Base-by-base conservation (phyloP, 208 protist species). In the Crithidia mellificae region DNA sequence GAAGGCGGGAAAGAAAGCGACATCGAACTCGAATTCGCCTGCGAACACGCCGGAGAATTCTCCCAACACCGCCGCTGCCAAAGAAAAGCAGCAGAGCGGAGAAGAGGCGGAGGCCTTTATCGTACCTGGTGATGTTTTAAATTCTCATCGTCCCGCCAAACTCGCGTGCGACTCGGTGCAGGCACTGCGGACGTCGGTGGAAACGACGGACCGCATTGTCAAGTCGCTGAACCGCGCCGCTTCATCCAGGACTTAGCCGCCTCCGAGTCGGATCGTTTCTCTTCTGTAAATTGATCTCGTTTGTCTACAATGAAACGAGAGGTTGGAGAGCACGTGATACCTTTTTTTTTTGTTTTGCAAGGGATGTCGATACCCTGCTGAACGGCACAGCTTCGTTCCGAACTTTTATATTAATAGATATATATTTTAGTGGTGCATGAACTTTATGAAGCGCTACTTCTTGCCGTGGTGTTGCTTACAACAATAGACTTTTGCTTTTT, bases 161-260 rank as follows among this genome's bases (percentile, higher is more conserved):
- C 25, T 58, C 25, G 50, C 41, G 4, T 76, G 59, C 49, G 70
- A 76, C 51, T 59, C 63, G 14, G 54, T 76, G 63, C 34, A 29
- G 43, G 54, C 70, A 15, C 49, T 76, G 55, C 70, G 70, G 14
- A 47, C 27, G 0, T 76, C 70, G 1, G 63, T 47, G 19, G 41
- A 56, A 56, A 56, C 43, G 22, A 66, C 70, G 38, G 63, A 76
- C 20, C 2, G 50, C 6, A 19, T 76, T 30, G 44, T 50, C n/a
- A 39, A 49, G 24, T 80, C 74, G 46, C 46, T 68, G 14, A 59
- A 64, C 39, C 49, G 54, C 22, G n/a, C 41, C 15, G 65, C 64
- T 17, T 63, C 61, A 15, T 55, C 57, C 29, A 2, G 1, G 14
- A 9, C 8, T 6, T 46, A n/a, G n/a, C n/a, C 19, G 43, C 6